Evolutionary conservation across 495 filamentous ascomycete species (phyloP), one percentile per base, ranked within the genome.

Genomic region (Aspergillus funiculosus): DNA sequence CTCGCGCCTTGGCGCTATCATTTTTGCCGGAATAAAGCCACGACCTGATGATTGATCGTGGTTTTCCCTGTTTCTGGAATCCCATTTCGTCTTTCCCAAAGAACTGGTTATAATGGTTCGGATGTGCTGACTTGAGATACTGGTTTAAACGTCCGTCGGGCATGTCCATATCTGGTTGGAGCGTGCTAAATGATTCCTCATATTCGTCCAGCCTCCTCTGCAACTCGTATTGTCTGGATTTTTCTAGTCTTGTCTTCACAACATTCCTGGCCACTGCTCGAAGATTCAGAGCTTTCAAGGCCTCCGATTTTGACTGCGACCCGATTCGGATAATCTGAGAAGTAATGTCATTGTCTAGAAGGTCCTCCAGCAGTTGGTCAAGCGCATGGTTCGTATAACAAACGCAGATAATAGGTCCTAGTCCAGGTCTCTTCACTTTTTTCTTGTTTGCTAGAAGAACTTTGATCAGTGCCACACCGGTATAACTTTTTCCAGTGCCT

Each of bases 381-480:
- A 87, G 63, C 0, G 83, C 83, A 56, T 87, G 81, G 43, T 86
- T 89, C 3, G 85, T 88, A 52, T 86, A 85, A 50, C 77, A 82
- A 4, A 71, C 71, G 51, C 60, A 73, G 14, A 90, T 60, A n/a
- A 89, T 81, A 0, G 85, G 85, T 0, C 84, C 82, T 2, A 88
- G 60, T 0, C 58, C 69, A 22, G 15, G n/a, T 19, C 14, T 32
- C 25, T 52, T 51, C 1, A 32, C 38, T 27, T 42, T 47, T 0
- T 39, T 49, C 29, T 75, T 74, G 52, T 85, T 84, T 6, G 63
- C 68, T 2, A 90, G 60, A 5, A 91, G 58, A 1, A 78, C 74
- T 49, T 85, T 77, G 15, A 87, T 70, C 36, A 81, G 54, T 25
- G 70, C 63, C n/a, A 79, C 71, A 3, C 77, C 81, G 0, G 73